Conservation (phyloP, 495 filamentous ascomycete species). For the Terfezia boudieri region DNA sequence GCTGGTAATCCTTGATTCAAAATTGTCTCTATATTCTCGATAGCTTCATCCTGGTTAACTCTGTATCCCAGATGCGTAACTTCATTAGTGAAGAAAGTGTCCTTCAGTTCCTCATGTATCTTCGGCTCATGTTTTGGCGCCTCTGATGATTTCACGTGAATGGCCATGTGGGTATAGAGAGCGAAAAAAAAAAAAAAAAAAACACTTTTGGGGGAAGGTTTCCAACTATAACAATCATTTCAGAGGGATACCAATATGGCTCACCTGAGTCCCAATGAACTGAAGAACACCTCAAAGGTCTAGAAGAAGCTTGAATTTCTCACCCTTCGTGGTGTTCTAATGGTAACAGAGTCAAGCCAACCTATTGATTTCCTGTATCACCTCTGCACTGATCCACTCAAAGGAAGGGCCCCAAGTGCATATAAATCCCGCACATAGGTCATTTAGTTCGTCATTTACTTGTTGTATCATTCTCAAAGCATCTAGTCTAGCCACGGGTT, state of each 20-base stretch:
- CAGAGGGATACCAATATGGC: too few species aligned
- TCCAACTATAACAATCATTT: constrained; percentile 8
- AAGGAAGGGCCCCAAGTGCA: constrained; percentile 61
- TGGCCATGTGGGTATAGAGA: constrained; percentile 52
- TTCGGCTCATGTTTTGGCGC: not conserved
- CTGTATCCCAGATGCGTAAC: constrained; percentile 34
- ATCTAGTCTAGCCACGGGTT: constrained; percentile 88
- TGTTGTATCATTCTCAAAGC: constrained; percentile 36
- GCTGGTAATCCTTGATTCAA: too few species aligned
- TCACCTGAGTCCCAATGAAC: too few species aligned
- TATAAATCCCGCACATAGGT: constrained; percentile 44
- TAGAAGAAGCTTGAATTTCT: constrained; percentile 42
- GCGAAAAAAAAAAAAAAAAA: constrained; percentile 79
- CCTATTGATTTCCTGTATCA: constrained; percentile 20
- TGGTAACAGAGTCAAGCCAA: constrained; percentile 29
- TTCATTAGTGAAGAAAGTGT: constrained; percentile 71
- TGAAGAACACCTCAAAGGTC: constrained; percentile 35
- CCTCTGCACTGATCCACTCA: constrained; percentile 40
- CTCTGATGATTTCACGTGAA: not conserved
- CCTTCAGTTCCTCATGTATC: not conserved
- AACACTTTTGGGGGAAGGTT: constrained; percentile 63
- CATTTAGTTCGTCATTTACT: constrained; percentile 59
- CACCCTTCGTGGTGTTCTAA: constrained; percentile 34
- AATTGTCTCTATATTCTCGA: too few species aligned
- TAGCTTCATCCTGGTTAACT: too few species aligned